Evolutionary conservation across 23 red algal genomes (phyloP).

Genomic region (Gracilaria domingensis): DNA sequence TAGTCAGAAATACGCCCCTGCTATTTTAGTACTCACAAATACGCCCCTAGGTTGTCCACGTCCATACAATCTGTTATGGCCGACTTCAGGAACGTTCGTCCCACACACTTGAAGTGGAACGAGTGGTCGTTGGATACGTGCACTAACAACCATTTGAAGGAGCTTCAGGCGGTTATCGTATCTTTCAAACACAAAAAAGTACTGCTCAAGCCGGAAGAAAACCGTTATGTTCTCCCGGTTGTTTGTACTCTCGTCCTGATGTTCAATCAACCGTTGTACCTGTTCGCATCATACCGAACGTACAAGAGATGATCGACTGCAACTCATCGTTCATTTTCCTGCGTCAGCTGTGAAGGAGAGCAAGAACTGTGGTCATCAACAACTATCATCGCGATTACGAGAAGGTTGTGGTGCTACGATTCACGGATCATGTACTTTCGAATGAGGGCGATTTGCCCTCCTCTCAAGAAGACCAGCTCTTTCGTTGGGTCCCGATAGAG

Average conservation of each 20-base stretch:
- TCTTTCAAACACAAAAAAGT: conserved; percentile 11
- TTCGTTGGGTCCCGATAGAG: background rate
- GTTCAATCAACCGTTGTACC: background rate
- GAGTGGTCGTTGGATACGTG: background rate
- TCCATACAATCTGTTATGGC: too few relatives aligned
- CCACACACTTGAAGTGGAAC: background rate
- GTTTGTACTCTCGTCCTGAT: conserved; percentile 4
- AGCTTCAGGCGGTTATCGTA: conserved; percentile 8
- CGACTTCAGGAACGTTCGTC: too few relatives aligned
- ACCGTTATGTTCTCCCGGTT: background rate
- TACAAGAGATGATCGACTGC: background rate
- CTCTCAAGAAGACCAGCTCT: background rate
- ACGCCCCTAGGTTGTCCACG: too few relatives aligned
- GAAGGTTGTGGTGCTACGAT: background rate
- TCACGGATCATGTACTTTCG: background rate
- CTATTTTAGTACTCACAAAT: too few relatives aligned
- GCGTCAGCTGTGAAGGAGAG: background rate
- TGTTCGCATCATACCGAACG: background rate
- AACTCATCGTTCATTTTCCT: background rate
- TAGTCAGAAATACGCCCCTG: too few relatives aligned
- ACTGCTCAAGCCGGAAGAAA: background rate
- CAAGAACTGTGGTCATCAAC: background rate
- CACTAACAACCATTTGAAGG: background rate
- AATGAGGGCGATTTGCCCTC: background rate
- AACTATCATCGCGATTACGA: background rate